phyloP scores from a whole-genome alignment of 768 basidiomycete species.

The Jaapia argillacea region DNA sequence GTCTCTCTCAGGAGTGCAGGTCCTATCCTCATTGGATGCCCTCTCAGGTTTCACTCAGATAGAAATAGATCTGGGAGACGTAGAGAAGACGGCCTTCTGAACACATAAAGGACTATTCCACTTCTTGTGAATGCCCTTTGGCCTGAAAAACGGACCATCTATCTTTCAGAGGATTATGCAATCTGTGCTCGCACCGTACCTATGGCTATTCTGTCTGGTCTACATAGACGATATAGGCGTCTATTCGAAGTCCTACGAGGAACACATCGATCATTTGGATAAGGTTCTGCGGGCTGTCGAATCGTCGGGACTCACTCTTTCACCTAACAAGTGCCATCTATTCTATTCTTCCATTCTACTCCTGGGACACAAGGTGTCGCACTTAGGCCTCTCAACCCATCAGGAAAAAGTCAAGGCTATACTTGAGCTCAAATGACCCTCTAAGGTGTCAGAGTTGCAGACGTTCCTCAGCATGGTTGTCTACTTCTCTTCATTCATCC shows the following conservation, averaged over 20 bases:
- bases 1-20: too few relatives aligned
- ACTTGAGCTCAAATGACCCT: conserved; percentile 10
- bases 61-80: conserved; percentile 14
- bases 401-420: too few relatives aligned
- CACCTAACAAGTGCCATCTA: conserved; percentile 12
- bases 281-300: conserved; percentile 9
- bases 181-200: conserved; percentile 19
- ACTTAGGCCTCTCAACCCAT: conserved; percentile 7
- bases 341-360: conserved; percentile 3
- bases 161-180: conserved; percentile 33
- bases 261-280: conserved; percentile 1
- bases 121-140: conserved; percentile 30
- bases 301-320: conserved; percentile 13
- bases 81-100: conserved; percentile 24
- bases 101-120: conserved; percentile 27
- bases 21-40: conserved; percentile 23
- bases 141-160: conserved; percentile 16
- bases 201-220: too few relatives aligned
- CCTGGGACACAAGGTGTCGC: conserved; percentile 13
- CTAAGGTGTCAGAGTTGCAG: conserved; percentile 17
- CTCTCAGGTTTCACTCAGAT: conserved; percentile 29
- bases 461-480: conserved; percentile 28
- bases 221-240: conserved; percentile 33
- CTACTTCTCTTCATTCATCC: conserved; percentile 26
- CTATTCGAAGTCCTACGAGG: too few relatives aligned